A percentile compares a stretch with the other conserved stretches of the same genome.
Conservation (phyloP, 179 eudicot genomes). For the Sideroxylon spinosum region DNA sequence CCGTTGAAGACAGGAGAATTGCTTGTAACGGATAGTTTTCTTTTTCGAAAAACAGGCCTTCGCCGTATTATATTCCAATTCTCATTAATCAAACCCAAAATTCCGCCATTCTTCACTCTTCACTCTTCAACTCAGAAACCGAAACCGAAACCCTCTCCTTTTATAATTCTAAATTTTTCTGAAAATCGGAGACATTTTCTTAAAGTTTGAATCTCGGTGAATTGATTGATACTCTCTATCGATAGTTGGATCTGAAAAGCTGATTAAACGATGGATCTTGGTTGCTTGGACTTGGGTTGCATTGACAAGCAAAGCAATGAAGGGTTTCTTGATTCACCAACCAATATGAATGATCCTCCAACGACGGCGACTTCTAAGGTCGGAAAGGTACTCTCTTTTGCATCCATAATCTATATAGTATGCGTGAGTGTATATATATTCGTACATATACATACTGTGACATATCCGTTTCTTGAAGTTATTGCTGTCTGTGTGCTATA, state of each 20-base stretch:
- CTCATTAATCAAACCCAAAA: not conserved
- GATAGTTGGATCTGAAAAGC: not conserved
- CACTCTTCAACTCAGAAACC: not conserved
- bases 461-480: not conserved
- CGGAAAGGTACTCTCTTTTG: slow-evolving; percentile 35
- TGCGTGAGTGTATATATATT: too few relatives aligned
- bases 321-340: slow-evolving; percentile 17
- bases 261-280: slow-evolving; percentile 44
- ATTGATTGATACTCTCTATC: not conserved
- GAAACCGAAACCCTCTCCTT: not conserved
- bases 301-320: slow-evolving; percentile 35
- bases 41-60: not conserved
- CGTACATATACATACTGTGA: too few relatives aligned
- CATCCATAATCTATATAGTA: not conserved
- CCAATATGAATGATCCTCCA: slow-evolving; percentile 25
- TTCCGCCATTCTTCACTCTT: not conserved
- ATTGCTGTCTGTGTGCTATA: not conserved
- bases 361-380: slow-evolving; percentile 30
- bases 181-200: not conserved
- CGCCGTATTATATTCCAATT: too few relatives aligned
- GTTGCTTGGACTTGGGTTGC: slow-evolving; percentile 66
- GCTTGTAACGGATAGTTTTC: slow-evolving; percentile 43
- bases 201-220: not conserved
- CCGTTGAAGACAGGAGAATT: slow-evolving; percentile 37
- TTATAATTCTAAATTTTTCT: not conserved